Percentiles rank a stretch among this genome's conserved stretches.
Evolutionary conservation across 2,329 filamentous ascomycete genomes (phyloP).

Genomic region (Emergomyces pasteurianus): DNA sequence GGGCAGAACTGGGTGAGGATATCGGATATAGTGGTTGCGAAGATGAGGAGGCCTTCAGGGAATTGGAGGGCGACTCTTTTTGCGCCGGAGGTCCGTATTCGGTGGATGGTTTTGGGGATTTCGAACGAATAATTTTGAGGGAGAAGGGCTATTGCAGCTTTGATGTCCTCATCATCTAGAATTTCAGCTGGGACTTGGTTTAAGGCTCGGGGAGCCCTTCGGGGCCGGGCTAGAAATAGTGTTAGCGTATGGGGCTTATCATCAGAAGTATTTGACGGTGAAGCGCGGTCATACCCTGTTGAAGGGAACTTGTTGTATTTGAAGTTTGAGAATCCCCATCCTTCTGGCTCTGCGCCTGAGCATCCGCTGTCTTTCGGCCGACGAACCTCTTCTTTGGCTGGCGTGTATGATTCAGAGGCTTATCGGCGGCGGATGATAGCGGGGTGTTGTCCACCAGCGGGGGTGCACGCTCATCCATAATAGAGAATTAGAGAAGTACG

Average conservation of each 20-base stretch:
- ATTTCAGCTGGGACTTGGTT: conserved; percentile 88
- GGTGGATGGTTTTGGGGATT: conserved; percentile 94
- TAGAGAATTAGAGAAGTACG: not conserved
- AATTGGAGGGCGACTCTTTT: conserved; percentile 90
- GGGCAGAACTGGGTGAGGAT: conserved; percentile 92
- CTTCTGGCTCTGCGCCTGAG: conserved; percentile 38
- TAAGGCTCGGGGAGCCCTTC: conserved; percentile 64
- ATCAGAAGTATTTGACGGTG: not conserved
- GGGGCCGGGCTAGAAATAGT: conserved; percentile 54
- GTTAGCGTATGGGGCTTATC: too few species aligned
- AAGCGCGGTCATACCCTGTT: conserved; percentile 24
- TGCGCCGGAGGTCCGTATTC: conserved; percentile 67
- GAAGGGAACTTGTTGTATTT: conserved; percentile 34
- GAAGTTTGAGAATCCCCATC: conserved; percentile 40
- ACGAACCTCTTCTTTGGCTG: conserved; percentile 90
- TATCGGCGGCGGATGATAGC: not conserved
- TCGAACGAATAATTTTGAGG: conserved; percentile 98
- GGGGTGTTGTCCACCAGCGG: not conserved
- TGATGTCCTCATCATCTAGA: conserved; percentile 70
- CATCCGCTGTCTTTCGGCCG: conserved; percentile 58
- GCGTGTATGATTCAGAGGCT: conserved; percentile 25
- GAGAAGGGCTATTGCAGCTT: conserved; percentile 73
- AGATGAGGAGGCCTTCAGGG: conserved; percentile 86
- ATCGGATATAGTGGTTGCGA: conserved; percentile 94
- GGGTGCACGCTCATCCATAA: not conserved